phyloP scores from a whole-genome alignment of 139 green algal species.

The Micractinium sp. region DNA sequence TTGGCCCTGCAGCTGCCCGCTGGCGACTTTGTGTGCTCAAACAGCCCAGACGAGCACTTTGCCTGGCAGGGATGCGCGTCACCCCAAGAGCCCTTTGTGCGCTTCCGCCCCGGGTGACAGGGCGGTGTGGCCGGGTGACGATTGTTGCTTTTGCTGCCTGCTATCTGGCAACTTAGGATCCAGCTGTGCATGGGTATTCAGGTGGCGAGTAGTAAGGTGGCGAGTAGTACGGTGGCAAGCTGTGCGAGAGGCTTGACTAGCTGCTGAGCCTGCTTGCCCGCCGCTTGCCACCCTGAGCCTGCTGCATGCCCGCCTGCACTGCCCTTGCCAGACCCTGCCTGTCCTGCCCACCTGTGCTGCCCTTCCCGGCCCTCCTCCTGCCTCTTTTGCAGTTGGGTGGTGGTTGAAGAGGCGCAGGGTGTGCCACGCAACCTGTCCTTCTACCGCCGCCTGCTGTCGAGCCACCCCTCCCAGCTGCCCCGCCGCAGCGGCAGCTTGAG shows the following conservation, averaged over 20 bases:
- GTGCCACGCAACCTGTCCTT: conserved; percentile 23
- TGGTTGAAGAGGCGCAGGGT: not conserved
- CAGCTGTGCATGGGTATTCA: too few relatives aligned
- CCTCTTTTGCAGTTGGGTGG: conserved; percentile 29
- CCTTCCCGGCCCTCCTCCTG: not conserved
- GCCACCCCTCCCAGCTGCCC: not conserved
- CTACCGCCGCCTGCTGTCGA: conserved; percentile 28
- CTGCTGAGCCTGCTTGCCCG: too few relatives aligned
- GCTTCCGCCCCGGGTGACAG: conserved; percentile 2
- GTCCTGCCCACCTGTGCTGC: not conserved
- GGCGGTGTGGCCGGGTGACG: too few relatives aligned
- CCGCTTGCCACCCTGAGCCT: not conserved
- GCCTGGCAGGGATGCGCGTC: conserved; percentile 44
- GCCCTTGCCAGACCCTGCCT: not conserved
- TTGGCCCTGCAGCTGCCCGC: not conserved
- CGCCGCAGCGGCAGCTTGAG: not conserved
- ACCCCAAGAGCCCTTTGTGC: not conserved
- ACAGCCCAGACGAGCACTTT: conserved; percentile 58
- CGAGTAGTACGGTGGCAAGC: too few relatives aligned
- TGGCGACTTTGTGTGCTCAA: conserved; percentile 68
- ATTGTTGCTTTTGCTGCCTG: too few relatives aligned
- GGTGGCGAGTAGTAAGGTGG: too few relatives aligned
- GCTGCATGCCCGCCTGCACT: not conserved
- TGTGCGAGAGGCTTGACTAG: too few relatives aligned
- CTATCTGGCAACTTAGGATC: too few relatives aligned